These are phyloP conservation scores for Talaromyces thailandensis DNA, from an alignment of 495 filamentous ascomycete species.

Conservation along the genomic window DNA sequence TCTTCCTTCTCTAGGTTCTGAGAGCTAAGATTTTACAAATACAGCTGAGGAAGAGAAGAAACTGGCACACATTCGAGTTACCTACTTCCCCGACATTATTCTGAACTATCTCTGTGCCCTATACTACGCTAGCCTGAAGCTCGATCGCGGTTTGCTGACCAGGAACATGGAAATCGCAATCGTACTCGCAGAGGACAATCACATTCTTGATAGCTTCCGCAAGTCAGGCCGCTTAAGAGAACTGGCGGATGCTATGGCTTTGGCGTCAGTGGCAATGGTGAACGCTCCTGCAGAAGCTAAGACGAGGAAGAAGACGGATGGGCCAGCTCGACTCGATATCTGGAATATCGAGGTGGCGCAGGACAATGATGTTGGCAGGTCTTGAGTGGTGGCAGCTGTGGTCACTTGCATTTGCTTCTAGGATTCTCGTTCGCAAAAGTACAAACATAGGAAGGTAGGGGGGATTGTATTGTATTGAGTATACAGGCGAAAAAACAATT, in stretches of 20 bases:
- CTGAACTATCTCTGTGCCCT: constrained; percentile 71
- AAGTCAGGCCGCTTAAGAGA: constrained; percentile 63
- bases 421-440: background rate
- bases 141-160: constrained; percentile 55
- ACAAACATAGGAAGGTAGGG: background rate
- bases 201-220: constrained; percentile 57
- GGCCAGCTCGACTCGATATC: constrained; percentile 35
- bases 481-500: background rate
- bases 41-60: constrained; percentile 26
- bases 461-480: background rate
- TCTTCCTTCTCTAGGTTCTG: background rate
- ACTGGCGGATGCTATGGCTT: constrained; percentile 65
- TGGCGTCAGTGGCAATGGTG: constrained; percentile 65
- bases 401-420: background rate
- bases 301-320: constrained; percentile 20
- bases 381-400: background rate
- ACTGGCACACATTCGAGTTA: constrained; percentile 48
- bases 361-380: constrained; percentile 15
- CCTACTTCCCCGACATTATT: constrained; percentile 73
- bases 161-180: constrained; percentile 73
- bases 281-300: constrained; percentile 28
- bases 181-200: constrained; percentile 51
- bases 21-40: background rate
- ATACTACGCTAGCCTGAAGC: constrained; percentile 55
- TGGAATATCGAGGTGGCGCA: constrained; percentile 32